A percentile compares a stretch with the other conserved stretches of the same genome.
Conservation (phyloP, 1,139 yeast genomes). For the Diutina mesorugosa region DNA sequence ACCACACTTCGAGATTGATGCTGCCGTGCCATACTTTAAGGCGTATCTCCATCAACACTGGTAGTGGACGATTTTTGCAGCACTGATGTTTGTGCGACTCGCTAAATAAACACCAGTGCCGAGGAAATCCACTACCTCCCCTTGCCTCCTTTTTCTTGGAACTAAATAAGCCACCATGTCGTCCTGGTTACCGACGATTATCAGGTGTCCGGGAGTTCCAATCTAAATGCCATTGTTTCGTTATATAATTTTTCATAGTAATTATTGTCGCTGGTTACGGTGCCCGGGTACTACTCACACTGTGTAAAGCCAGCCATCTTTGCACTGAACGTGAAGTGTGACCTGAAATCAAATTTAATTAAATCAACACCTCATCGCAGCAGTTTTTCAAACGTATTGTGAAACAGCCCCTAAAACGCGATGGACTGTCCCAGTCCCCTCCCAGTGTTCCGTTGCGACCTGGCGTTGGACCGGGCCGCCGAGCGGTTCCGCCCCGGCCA, state of each 20-base stretch:
- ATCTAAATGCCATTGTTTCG: not conserved
- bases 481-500: not conserved
- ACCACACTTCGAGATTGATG: not conserved
- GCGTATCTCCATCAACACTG: not conserved
- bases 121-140: too few relatives aligned
- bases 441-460: not conserved
- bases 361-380: not conserved
- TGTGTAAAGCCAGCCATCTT: not conserved
- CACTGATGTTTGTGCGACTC: too few relatives aligned
- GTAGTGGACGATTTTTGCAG: not conserved
- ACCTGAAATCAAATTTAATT: not conserved
- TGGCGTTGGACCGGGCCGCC: conserved; percentile 2
- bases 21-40: not conserved
- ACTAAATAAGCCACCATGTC: too few relatives aligned
- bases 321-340: not conserved
- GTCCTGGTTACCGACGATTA: too few relatives aligned
- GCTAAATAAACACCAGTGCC: too few relatives aligned
- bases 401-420: not conserved
- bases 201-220: too few relatives aligned
- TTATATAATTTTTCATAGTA: not conserved
- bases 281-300: too few relatives aligned
- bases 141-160: too few relatives aligned
- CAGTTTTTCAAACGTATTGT: not conserved
- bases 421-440: conserved; percentile 1
- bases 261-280: not conserved